Conservation (phyloP, 1,139 yeast genomes). For the Scheffersomyces illinoinensis region DNA sequence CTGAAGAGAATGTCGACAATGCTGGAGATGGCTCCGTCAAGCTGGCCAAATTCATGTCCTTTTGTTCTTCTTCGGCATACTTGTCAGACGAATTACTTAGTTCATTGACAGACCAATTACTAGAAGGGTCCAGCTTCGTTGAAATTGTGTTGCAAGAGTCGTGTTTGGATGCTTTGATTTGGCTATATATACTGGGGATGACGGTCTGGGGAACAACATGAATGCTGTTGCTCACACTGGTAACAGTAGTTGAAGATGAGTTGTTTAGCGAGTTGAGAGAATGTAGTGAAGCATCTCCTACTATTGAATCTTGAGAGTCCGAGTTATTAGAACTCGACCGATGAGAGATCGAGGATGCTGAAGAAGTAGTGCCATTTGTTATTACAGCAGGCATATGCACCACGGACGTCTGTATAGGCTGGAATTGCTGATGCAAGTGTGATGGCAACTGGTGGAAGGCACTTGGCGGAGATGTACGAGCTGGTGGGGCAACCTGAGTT, state of each 20-base stretch:
- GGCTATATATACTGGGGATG: constrained; percentile 4
- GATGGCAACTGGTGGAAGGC: not conserved
- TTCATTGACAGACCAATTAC: not conserved
- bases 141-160: not conserved
- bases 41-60: not conserved
- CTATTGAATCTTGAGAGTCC: constrained; percentile 5
- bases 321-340: constrained; percentile 5
- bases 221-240: not conserved
- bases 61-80: not conserved
- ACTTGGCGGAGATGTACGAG: constrained; percentile 2
- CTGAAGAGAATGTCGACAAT: constrained; percentile 14
- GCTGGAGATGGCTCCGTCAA: not conserved
- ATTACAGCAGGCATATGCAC: not conserved
- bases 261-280: constrained; percentile 6
- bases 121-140: constrained; percentile 1
- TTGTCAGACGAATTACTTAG: not conserved
- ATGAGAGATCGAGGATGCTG: constrained; percentile 3
- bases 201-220: not conserved
- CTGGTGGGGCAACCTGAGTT: not conserved
- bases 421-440: not conserved
- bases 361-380: constrained; percentile 1
- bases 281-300: constrained; percentile 4
- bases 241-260: constrained; percentile 2
- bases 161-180: not conserved
- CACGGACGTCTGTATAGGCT: not conserved